Base-by-base conservation (phyloP, 2,329 filamentous ascomycete species). In the Diaporthe citri region DNA sequence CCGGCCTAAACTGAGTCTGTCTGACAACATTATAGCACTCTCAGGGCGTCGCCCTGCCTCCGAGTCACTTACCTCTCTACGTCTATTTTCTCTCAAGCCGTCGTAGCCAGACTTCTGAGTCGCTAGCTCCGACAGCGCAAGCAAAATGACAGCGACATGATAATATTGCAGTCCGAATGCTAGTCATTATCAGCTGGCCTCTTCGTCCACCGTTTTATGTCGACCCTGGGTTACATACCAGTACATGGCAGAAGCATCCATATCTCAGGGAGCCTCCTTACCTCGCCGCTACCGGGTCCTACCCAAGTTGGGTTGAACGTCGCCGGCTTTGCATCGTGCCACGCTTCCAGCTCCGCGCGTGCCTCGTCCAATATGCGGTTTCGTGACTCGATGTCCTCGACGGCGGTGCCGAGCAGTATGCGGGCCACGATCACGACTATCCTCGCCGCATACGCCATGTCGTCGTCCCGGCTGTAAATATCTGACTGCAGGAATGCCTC, bases 401-500 rank as follows among this genome's bases (percentile, higher is more conserved):
- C 28, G 20, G 60, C 41, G 25, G 60, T 64, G 28, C 60, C 41
- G 17, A 48, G 43, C 17, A 64, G 28, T 48, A 48, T 64, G 2
- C 41, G 60, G 25, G 60, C 60, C 60, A 64, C 60, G 1, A 64
- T 64, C 20, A 64, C 60, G 10, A 64, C 60, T n/a, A 64, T 34
- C 20, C 41, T 64, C 15, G 60, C 60, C 4, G 60, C 60, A 25
- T 64, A 64, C 2, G 60, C 60, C 41, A 43, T 48, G 4, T 64
- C 60, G 13, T 64, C 60, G 25, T 48, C 41, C 4, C 60, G 60
- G 25, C 17, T n/a, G 60, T 64, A 64, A 13, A 64, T 46, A 4
- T 64, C 41, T 2, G 60, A 64, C 5, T 64, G 60, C 3, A 64
- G 10, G 41, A 64, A 64, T 79, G 60, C 79, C 3, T 64, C 60